phyloP scores from a whole-genome alignment of 768 basidiomycete genomes.

The Paxillus rubicundulus region DNA sequence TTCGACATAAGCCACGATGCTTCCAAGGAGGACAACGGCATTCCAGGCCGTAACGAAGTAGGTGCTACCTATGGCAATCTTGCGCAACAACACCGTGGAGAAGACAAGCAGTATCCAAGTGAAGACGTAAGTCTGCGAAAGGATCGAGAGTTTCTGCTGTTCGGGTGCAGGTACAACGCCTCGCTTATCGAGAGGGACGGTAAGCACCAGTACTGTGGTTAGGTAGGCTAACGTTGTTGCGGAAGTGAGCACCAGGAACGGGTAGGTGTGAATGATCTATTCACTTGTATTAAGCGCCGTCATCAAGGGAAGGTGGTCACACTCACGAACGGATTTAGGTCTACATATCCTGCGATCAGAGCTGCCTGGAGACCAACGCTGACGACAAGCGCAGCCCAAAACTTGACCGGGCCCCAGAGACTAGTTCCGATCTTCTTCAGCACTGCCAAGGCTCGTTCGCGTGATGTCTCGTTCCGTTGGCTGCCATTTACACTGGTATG shows the following conservation, averaged over 20 bases:
- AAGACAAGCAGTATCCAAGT: conserved; percentile 58
- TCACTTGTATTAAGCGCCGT: not conserved
- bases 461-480: conserved; percentile 4
- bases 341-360: conserved; percentile 47
- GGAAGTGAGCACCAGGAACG: conserved; percentile 49
- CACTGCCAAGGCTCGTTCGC: conserved; percentile 21
- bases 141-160: conserved; percentile 49
- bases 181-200: conserved; percentile 31
- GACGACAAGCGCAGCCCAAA: conserved; percentile 58
- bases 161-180: conserved; percentile 25
- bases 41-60: conserved; percentile 63
- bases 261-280: conserved; percentile 61
- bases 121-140: conserved; percentile 53
- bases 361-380: conserved; percentile 44
- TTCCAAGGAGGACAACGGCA: conserved; percentile 40
- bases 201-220: conserved; percentile 40
- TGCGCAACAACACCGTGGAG: conserved; percentile 45
- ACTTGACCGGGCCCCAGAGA: conserved; percentile 53
- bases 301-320: not conserved
- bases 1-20: conserved; percentile 39
- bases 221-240: conserved; percentile 52
- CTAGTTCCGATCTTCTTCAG: conserved; percentile 27
- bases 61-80: conserved; percentile 45
- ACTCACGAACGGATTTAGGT: conserved; percentile 66
- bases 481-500: not conserved